These are phyloP conservation scores for Craterostigma plantagineum DNA, from an alignment of 257 asterid genomes.

Conservation along the genomic window DNA sequence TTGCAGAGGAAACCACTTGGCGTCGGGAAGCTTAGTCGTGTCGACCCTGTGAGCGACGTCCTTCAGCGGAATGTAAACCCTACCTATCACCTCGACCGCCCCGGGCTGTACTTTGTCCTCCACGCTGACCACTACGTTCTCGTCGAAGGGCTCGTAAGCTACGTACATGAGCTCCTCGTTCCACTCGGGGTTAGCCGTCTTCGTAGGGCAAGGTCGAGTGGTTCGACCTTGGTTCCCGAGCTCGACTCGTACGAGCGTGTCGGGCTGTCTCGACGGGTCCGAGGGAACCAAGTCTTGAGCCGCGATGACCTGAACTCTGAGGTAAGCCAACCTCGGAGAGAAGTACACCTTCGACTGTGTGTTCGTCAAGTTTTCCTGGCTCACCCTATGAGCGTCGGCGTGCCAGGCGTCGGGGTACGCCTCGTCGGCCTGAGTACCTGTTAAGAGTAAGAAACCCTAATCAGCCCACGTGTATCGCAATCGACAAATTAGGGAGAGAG, in stretches of 20 bases:
- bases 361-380: conserved; percentile 43
- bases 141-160: conserved; percentile 52
- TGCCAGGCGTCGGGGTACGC: conserved; percentile 88
- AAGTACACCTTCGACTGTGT: conserved; percentile 74
- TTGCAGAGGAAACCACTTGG: conserved; percentile 39
- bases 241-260: conserved; percentile 39
- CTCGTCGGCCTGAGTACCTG: conserved; percentile 92
- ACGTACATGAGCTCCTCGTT: conserved; percentile 57
- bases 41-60: conserved; percentile 29
- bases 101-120: conserved; percentile 34
- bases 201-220: conserved; percentile 8
- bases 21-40: conserved; percentile 20
- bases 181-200: conserved; percentile 36
- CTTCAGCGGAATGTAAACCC: conserved; percentile 23
- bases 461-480: too few species aligned
- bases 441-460: too few species aligned
- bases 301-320: conserved; percentile 49
- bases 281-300: conserved; percentile 73
- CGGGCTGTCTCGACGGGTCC: conserved; percentile 37
- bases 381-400: conserved; percentile 55
- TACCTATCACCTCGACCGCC: conserved; percentile 28
- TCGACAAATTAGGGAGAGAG: too few species aligned
- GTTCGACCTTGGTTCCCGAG: conserved; percentile 19
- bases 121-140: conserved; percentile 27
- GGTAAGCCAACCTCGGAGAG: conserved; percentile 58